Conservation (phyloP, 345 rosid genomes). For the Gossypioides kirkii region DNA sequence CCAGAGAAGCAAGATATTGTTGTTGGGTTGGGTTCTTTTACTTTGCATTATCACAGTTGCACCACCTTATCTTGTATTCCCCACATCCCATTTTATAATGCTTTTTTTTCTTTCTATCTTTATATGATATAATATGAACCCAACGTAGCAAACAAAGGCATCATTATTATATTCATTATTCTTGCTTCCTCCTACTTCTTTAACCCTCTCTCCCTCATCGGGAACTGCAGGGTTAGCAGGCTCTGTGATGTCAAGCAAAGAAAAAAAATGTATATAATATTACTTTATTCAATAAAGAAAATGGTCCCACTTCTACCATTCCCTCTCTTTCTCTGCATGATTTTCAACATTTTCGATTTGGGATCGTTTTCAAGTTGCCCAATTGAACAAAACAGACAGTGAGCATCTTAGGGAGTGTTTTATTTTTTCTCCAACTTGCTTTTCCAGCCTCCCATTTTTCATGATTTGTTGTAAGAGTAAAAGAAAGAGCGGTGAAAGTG, state of each 20-base stretch:
- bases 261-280: background rate
- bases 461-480: background rate
- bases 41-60: conserved; percentile 29
- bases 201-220: conserved; percentile 21
- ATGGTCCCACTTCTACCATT: conserved; percentile 17
- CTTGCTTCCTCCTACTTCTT: conserved; percentile 16
- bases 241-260: conserved; percentile 1
- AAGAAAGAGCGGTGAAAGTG: background rate
- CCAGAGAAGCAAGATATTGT: conserved; percentile 29
- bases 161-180: background rate
- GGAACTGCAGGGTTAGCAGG: conserved; percentile 22
- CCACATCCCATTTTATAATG: conserved; percentile 22
- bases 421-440: background rate
- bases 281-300: background rate
- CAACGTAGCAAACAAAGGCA: background rate
- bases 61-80: conserved; percentile 50
- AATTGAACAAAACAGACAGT: conserved; percentile 4
- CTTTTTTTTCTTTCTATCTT: background rate
- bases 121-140: background rate
- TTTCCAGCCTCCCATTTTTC: background rate
- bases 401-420: background rate
- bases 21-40: conserved; percentile 30
- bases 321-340: background rate
- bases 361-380: conserved; percentile 16
- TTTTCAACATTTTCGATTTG: conserved; percentile 3